Evolutionary conservation across 169 alveolate genomes (phyloP), one percentile per base, ranked within the genome.

Genomic region (Plasmodium inui): DNA sequence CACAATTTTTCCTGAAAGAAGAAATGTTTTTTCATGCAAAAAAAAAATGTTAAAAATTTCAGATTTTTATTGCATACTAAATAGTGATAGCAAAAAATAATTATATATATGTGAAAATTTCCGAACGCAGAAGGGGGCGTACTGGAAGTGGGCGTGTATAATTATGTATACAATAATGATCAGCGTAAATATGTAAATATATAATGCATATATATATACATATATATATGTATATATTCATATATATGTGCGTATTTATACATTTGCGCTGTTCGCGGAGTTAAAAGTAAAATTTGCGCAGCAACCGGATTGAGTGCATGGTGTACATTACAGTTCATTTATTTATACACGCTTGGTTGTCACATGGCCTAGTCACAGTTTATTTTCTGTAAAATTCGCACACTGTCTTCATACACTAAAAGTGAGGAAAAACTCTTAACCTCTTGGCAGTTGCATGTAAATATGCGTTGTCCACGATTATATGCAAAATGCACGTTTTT

Each of bases 401-500:
- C 93, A 84, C 93, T 84, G 93, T 84, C 93, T 84, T 84, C 93
- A 84, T 84, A 74, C 57, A 84, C 37, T 67, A 37, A 55, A 84
- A 37, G 37, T 32, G 37, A 55, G 71, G 39, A 70, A 67, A 39
- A 83, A 83, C 26, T 34, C 37, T 9, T 3, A 17, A 61, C 28
- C 50, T 37, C 71, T 82, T 17, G 22, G 90, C 26, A 39, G 46
- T 57, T 70, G 83, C n/a, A 61, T 9, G 74, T 83, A 26, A 37
- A 83, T 28, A n/a, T 41, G 55, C 73, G 92, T 71, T 83, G 44
- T 74, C 71, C 34, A 10, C 2, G 73, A 37, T 32, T 83, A 28
- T 22, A 41, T 28, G 26, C 22, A 26, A 83, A 67, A 83, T 71
- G 53, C 46, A 83, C 32, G 73, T 83, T 37, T 83, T 67, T 67